Evolutionary conservation across 1,284 basidiomycete genomes (phyloP).

Genomic region (Takashimella tepidaria): DNA sequence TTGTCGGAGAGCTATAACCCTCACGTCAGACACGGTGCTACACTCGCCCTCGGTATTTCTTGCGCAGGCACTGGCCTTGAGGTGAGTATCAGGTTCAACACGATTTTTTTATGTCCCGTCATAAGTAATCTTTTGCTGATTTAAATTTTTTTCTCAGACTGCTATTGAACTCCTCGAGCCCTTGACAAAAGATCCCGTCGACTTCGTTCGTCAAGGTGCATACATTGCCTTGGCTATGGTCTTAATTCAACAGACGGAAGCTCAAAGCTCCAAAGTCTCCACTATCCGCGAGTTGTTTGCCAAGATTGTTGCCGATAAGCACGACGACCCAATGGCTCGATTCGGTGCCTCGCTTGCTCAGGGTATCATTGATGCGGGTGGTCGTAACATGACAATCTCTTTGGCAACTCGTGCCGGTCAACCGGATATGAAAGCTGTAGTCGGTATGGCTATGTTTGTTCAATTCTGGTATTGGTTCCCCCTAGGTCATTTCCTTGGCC

Average conservation of each 20-base stretch:
- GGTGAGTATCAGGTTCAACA: conserved; percentile 47
- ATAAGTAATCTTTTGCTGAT: too few species aligned
- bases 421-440: conserved; percentile 79
- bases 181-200: conserved; percentile 92
- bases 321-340: conserved; percentile 94
- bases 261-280: conserved; percentile 72
- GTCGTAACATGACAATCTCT: conserved; percentile 88
- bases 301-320: conserved; percentile 88
- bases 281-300: conserved; percentile 73
- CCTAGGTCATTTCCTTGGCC: conserved; percentile 82
- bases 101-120: too few species aligned
- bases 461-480: conserved; percentile 99
- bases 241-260: conserved; percentile 89
- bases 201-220: conserved; percentile 96
- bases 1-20: conserved; percentile 96
- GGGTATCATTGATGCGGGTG: conserved; percentile 93
- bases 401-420: conserved; percentile 86
- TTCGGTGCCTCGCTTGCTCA: conserved; percentile 92
- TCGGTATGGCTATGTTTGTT: conserved; percentile 91
- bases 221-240: conserved; percentile 93
- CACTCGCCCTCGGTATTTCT: conserved; percentile 87
- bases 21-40: conserved; percentile 93
- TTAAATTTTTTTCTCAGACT: too few species aligned
- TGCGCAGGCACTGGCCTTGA: conserved; percentile 95
- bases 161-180: conserved; percentile 92